phyloP scores from a whole-genome alignment of 139 green algal species.

The Chlamydomonas sp. region DNA sequence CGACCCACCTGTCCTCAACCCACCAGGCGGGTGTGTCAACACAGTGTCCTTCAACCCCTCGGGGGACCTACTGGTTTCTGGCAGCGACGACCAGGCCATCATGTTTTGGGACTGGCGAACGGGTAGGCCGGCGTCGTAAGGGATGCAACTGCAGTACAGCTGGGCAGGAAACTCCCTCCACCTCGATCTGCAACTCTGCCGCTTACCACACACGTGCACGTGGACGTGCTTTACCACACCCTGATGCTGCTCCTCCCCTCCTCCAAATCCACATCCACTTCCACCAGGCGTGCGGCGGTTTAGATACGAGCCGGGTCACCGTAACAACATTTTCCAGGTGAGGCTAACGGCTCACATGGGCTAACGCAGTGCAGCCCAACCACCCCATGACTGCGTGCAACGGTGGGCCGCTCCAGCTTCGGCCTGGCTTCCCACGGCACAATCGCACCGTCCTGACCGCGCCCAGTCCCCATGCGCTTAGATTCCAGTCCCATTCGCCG shows the following conservation, averaged over 20 bases:
- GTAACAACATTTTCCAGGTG: constrained; percentile 76
- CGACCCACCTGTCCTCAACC: too few species aligned
- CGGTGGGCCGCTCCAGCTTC: too few species aligned
- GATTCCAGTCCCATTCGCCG: not conserved
- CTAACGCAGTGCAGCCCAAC: not conserved
- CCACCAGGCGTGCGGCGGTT: constrained; percentile 34
- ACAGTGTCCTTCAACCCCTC: constrained; percentile 62
- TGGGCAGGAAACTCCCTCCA: not conserved
- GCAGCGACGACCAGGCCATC: constrained; percentile 66
- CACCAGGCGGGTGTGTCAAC: constrained; percentile 65
- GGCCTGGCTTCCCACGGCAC: too few species aligned
- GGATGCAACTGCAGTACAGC: not conserved
- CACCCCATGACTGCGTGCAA: too few species aligned
- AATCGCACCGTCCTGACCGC: too few species aligned
- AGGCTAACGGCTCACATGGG: too few species aligned
- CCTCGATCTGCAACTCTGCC: too few species aligned
- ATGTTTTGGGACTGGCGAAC: constrained; percentile 70
- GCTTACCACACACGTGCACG: too few species aligned
- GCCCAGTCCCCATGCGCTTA: not conserved
- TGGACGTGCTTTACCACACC: too few species aligned
- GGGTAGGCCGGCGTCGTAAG: constrained; percentile 22
- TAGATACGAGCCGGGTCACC: constrained; percentile 51
- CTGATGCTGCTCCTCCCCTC: not conserved
- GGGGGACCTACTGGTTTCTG: constrained; percentile 57
- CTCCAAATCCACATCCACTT: too few species aligned